Conservation (phyloP, 2,329 filamentous ascomycete species). For the Aspergillus felis region DNA sequence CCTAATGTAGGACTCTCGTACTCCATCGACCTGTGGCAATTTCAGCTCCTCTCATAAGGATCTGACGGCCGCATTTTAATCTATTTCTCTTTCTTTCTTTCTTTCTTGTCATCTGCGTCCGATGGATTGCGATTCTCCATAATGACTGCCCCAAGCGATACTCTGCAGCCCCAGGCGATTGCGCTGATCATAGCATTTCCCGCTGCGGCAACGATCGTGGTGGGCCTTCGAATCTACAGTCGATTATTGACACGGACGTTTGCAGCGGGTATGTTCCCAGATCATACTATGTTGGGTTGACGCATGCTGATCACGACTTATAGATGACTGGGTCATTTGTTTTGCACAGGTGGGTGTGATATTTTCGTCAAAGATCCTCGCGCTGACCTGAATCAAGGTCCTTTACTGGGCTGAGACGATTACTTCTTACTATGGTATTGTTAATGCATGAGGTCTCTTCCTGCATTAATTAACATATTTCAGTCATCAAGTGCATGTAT, state of each 20-base stretch:
- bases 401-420: conserved; percentile 16
- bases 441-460: not conserved
- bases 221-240: conserved; percentile 14
- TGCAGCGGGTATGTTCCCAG: conserved; percentile 9
- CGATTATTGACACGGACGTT: conserved; percentile 12
- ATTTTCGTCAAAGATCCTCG: not conserved
- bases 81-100: no score
- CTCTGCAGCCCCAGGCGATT: conserved; percentile 13
- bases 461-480: not conserved
- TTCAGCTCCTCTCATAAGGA: no score
- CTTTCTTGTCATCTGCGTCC: no score
- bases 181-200: conserved; percentile 15
- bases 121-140: no score
- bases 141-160: conserved; percentile 1
- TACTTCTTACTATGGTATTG: conserved; percentile 12
- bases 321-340: conserved; percentile 12
- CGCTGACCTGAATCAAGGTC: conserved; percentile 2
- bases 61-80: no score
- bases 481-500: conserved; percentile 5
- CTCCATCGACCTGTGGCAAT: no score
- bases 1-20: no score
- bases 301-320: not conserved
- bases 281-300: not conserved
- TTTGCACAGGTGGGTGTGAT: not conserved
- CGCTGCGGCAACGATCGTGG: conserved; percentile 11